phyloP scores from a whole-genome alignment of 2,329 filamentous ascomycete species.

The Daldinia sp. region DNA sequence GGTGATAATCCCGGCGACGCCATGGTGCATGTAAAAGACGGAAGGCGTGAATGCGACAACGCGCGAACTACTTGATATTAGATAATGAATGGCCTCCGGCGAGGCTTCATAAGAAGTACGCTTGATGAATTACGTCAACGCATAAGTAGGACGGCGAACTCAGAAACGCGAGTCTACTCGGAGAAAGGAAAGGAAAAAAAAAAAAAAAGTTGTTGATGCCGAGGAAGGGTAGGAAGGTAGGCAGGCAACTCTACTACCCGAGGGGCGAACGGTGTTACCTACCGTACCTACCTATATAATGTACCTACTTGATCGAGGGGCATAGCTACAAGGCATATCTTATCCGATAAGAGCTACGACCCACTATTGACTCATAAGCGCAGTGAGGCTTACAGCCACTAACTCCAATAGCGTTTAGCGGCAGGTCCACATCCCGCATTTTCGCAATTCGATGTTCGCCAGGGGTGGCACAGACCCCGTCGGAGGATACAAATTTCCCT shows the following conservation, averaged over 20 bases:
- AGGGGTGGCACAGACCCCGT: slow-evolving; percentile 23
- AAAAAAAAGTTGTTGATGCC: not conserved
- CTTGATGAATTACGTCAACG: not conserved
- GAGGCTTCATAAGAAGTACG: not conserved
- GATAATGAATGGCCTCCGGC: not conserved
- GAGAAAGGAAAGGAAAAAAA: not conserved
- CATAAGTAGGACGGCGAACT: not conserved
- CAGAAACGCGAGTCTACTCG: not conserved
- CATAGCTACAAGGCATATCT: slow-evolving; percentile 6
- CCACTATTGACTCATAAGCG: slow-evolving; percentile 29
- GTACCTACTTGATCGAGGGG: slow-evolving; percentile 17
- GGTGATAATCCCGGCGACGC: not conserved
- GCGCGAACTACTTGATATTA: not conserved
- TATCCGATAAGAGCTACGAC: slow-evolving; percentile 24
- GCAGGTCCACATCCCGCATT: not conserved
- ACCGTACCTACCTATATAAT: not conserved
- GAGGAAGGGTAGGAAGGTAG: not conserved
- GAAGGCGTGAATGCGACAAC: not conserved
- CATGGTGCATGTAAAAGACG: slow-evolving; percentile 15
- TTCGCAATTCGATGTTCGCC: not conserved
- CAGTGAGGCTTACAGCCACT: not conserved
- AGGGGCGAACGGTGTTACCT: not conserved
- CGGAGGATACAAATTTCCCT: slow-evolving; percentile 49
- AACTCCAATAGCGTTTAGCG: not conserved
- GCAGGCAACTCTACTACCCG: not conserved